These are phyloP conservation scores for Pseudogymnoascus sp. DNA, from an alignment of 2,329 filamentous ascomycete species.

Conservation along the genomic window DNA sequence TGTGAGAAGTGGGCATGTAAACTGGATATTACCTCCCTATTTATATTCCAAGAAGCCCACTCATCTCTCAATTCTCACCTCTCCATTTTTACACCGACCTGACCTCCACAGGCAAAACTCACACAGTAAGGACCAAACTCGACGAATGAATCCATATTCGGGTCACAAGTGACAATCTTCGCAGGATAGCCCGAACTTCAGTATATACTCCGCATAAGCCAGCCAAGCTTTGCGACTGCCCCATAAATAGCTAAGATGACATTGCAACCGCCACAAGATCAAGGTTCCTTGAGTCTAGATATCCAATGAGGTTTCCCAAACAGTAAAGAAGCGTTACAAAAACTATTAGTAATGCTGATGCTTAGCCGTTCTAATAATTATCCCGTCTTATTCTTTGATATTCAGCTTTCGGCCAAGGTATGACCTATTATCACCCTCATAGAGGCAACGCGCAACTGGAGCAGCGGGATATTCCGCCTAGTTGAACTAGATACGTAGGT, in stretches of 20 bases:
- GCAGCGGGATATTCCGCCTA: neutral
- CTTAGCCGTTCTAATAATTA: neutral
- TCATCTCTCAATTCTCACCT: neutral
- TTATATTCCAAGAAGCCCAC: neutral
- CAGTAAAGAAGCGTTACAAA: neutral
- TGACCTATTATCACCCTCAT: neutral
- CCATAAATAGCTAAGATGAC: neutral
- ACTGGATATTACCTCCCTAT: neutral
- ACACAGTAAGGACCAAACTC: neutral
- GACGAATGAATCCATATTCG: neutral
- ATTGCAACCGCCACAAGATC: neutral
- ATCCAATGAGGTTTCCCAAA: neutral
- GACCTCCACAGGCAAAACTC: neutral
- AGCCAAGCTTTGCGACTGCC: neutral
- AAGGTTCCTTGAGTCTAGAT: neutral
- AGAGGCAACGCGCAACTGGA: neutral
- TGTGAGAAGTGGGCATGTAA: neutral
- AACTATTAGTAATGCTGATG: neutral
- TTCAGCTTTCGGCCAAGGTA: neutral
- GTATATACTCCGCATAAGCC: neutral
- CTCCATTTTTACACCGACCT: too few species aligned
- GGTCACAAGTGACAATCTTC: neutral
- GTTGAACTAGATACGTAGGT: neutral
- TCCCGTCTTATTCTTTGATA: neutral
- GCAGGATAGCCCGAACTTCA: neutral